These are phyloP conservation scores for Termitomyces sp. DNA, from an alignment of 768 basidiomycete species.

Conservation along the genomic window DNA sequence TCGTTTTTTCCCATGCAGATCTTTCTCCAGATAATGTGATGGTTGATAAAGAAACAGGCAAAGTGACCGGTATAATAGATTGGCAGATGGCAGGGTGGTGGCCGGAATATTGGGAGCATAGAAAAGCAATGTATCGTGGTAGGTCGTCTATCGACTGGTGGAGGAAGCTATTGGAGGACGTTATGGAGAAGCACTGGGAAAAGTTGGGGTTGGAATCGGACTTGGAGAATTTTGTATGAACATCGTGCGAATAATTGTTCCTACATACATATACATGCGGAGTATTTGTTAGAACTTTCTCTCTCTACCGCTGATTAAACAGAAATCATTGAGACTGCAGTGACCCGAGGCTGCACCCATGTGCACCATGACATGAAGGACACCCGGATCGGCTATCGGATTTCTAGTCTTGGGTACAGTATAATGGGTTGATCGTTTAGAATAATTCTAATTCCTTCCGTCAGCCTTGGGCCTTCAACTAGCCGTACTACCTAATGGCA, in stretches of 20 bases:
- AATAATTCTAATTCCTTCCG: neutral
- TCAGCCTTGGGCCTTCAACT: neutral
- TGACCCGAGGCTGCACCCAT: too few species aligned
- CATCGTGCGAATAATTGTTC: neutral
- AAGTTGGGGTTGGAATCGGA: neutral
- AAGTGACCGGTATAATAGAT: constrained; percentile 16
- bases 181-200: neutral
- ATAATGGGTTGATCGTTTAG: neutral
- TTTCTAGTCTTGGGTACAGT: neutral
- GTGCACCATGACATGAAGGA: too few species aligned
- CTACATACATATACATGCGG: neutral
- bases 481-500: neutral
- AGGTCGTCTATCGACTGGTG: neutral
- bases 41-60: neutral
- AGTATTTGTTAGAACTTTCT: neutral
- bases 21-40: neutral
- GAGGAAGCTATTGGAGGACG: neutral
- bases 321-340: too few species aligned
- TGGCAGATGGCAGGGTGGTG: constrained; percentile 17
- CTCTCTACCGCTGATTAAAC: neutral
- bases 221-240: neutral
- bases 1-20: constrained; percentile 4
- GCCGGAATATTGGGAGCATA: constrained; percentile 16
- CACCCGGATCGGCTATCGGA: neutral
- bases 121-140: constrained; percentile 6